Evolutionary conservation across 371 early-diverging fungal genomes (phyloP), one percentile per base, ranked within the genome.

Genomic region (Mortierella sp.): DNA sequence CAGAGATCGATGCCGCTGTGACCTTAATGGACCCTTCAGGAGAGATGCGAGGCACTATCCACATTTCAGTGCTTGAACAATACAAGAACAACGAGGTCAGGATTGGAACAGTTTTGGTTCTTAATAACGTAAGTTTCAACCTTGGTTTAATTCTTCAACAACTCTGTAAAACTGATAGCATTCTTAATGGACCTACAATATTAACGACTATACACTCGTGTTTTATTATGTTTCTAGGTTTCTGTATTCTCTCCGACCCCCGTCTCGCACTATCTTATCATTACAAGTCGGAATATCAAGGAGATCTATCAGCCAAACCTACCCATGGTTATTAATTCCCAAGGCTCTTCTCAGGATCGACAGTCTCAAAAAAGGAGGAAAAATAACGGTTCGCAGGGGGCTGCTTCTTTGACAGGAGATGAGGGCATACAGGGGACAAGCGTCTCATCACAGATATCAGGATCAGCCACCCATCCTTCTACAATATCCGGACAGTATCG

Each of bases 31-130:
- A 85, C 54, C 86, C 86, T 7, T 85, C 86, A 8, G 86, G 86
- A 32, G 86, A 85, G 71, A 85, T 85, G 86, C 74, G 72, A 43
- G 86, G 86, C 12, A 81, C 86, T 0, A 24, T 85, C 8, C 86
- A 85, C 29, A 65, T 75, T 18, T 70, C 72, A 8, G 86, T 85
- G 24, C 75, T 85, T 12, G 86, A 85, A 12, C 70, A 82, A 7
- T 82, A 82, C 70, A 85, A 85, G 35, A 85, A 84, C 77, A 84
- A 85, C 44, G 86, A 85, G 71, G 82, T 85, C 70, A 75, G 80
- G 16, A 70, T 78, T 21, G 86, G 86, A 1, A 85, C 86, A 1
- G 86, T 79, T 27, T 58, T 85, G 41, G 86, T 79, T 14, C 46
- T 85, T 49, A 72, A 81, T 16, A 72, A 79, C 55, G 82, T 84